Evolutionary conservation across 192 early-diverging fungal genomes (phyloP).

Genomic region (Coemansia sp.): DNA sequence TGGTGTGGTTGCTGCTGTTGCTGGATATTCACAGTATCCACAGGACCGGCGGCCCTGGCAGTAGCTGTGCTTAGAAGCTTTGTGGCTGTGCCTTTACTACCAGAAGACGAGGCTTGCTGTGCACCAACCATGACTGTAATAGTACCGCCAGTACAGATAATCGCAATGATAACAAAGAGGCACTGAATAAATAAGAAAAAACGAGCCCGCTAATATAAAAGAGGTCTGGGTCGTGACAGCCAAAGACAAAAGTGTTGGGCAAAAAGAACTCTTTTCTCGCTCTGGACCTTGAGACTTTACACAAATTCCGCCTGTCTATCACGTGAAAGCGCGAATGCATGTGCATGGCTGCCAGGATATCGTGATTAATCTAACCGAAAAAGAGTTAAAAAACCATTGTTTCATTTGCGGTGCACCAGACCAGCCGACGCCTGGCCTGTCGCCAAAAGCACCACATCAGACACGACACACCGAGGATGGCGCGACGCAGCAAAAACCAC

Average conservation of each 20-base stretch:
- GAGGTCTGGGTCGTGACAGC: too few species aligned
- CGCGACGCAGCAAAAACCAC: constrained; percentile 78
- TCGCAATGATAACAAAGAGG: not conserved
- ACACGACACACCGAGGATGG: constrained; percentile 42
- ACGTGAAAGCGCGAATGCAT: constrained; percentile 3
- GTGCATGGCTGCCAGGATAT: not conserved
- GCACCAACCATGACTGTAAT: not conserved
- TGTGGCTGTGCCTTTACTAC: not conserved
- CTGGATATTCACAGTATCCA: not conserved
- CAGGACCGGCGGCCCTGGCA: not conserved
- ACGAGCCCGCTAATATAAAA: not conserved
- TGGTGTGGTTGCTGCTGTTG: not conserved
- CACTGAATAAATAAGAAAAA: not conserved
- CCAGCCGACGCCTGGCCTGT: constrained; percentile 37
- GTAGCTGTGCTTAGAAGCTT: not conserved
- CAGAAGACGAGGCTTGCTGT: not conserved
- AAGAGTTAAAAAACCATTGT: too few species aligned
- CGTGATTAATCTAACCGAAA: too few species aligned
- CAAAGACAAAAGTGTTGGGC: not conserved
- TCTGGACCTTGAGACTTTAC: not conserved
- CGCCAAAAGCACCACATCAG: constrained; percentile 38
- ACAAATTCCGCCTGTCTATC: not conserved
- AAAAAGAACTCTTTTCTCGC: not conserved
- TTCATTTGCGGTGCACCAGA: constrained; percentile 20
- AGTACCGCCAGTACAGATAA: not conserved